A percentile compares a stretch with the other conserved stretches of the same genome.
phyloP scores from a whole-genome alignment of 1,139 yeast genomes.

The Insectozyma bohioensis region DNA sequence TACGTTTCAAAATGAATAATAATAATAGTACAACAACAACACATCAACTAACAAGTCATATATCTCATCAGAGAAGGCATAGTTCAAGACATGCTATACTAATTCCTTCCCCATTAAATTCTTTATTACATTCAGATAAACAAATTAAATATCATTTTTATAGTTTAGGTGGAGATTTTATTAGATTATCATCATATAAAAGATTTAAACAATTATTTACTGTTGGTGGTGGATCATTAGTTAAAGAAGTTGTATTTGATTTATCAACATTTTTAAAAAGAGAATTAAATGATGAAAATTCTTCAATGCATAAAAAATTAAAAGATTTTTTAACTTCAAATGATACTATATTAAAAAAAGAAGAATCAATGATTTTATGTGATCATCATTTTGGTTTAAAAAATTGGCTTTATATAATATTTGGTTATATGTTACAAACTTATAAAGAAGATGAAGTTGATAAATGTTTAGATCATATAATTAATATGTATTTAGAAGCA shows the following conservation, averaged over 20 bases:
- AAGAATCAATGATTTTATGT: slow-evolving; percentile 11
- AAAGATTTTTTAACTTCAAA: slow-evolving; percentile 23
- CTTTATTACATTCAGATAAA: slow-evolving; percentile 14
- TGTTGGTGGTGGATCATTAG: slow-evolving; percentile 35
- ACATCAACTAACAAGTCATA: slow-evolving; percentile 1
- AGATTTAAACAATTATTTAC: slow-evolving; percentile 31
- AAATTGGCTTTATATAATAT: slow-evolving; percentile 36
- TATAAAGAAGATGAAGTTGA: slow-evolving; percentile 26
- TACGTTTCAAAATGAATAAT: slow-evolving; percentile 2
- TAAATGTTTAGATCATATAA: slow-evolving; percentile 29
- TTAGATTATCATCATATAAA: slow-evolving; percentile 36
- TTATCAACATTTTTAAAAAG: slow-evolving; percentile 35
- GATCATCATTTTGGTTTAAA: slow-evolving; percentile 19
- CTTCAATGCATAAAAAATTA: slow-evolving; percentile 22
- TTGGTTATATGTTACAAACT: slow-evolving; percentile 35
- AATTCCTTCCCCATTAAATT: slow-evolving; percentile 15
- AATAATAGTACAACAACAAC: not conserved
- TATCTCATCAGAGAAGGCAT: slow-evolving; percentile 1
- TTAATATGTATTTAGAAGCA: slow-evolving; percentile 30
- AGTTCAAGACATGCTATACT: slow-evolving; percentile 12
- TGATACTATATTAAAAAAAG: slow-evolving; percentile 14
- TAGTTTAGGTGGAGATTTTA: slow-evolving; percentile 36
- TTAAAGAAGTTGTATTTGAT: slow-evolving; percentile 38
- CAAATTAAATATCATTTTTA: slow-evolving; percentile 28
- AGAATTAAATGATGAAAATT: slow-evolving; percentile 23